Evolutionary conservation across 139 green algal genomes (phyloP).

Genomic region (Chlamydomonas urium): DNA sequence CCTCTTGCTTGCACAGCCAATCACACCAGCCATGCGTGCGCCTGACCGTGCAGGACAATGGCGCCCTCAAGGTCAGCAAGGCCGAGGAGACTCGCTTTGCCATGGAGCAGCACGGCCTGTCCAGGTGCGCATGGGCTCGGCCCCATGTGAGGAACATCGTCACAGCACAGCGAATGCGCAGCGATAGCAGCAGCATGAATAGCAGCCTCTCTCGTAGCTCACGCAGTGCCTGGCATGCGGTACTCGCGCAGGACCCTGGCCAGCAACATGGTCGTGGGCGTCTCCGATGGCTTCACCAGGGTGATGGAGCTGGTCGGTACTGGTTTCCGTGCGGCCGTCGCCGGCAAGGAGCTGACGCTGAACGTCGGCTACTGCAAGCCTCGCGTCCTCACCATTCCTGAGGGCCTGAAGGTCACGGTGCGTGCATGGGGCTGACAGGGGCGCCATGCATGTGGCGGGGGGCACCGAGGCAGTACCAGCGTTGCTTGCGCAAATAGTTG

Average conservation of each 20-base stretch:
- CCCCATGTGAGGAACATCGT: too few relatives aligned
- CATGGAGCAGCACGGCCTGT: conserved; percentile 64
- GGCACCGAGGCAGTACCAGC: too few relatives aligned
- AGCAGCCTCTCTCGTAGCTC: too few relatives aligned
- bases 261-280: conserved; percentile 91
- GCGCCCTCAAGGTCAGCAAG: conserved; percentile 48
- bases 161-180: too few relatives aligned
- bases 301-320: conserved; percentile 81
- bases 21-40: too few relatives aligned
- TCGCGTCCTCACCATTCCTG: conserved; percentile 78
- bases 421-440: conserved; percentile 12
- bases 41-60: conserved; percentile 55
- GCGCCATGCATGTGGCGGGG: too few relatives aligned
- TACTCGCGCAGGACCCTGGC: conserved; percentile 71
- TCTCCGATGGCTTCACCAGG: conserved; percentile 82
- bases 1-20: conserved; percentile 8
- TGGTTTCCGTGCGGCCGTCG: conserved; percentile 83
- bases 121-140: too few relatives aligned
- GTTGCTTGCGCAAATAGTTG: too few relatives aligned
- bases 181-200: too few relatives aligned
- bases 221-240: too few relatives aligned
- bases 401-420: conserved; percentile 75
- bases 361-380: conserved; percentile 91
- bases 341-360: conserved; percentile 74
- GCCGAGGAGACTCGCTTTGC: conserved; percentile 45